phyloP scores from a whole-genome alignment of 257 asterid species.

The Gynochthodes officinalis region DNA sequence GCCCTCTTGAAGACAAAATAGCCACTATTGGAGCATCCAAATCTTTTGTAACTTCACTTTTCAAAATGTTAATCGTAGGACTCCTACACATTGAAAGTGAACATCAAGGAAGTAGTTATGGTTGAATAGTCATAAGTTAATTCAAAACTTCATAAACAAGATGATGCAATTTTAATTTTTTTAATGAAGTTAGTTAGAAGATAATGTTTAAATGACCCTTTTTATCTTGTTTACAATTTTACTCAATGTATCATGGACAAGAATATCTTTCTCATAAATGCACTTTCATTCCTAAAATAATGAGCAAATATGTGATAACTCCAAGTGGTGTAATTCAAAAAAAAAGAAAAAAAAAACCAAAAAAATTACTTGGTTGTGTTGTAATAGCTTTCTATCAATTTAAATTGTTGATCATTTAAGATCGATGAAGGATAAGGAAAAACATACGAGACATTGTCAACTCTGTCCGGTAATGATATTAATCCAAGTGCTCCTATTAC shows the following conservation, averaged over 20 bases:
- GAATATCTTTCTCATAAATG: no score
- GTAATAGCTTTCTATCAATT: not conserved
- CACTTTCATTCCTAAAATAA: no score
- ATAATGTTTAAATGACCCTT: no score
- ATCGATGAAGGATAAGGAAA: not conserved
- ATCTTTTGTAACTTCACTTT: not conserved
- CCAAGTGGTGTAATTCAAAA: no score
- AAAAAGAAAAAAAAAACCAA: not conserved
- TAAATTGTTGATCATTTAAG: not conserved
- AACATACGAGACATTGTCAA: not conserved
- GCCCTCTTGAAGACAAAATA: constrained; percentile 21
- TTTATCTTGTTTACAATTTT: no score
- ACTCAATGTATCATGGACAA: no score
- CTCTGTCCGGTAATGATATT: not conserved
- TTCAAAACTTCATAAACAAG: no score
- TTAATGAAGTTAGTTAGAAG: no score
- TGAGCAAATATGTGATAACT: no score
- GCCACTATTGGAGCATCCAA: constrained; percentile 1
- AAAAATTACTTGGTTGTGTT: constrained; percentile 7
- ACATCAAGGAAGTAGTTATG: no score
- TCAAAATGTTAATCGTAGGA: constrained; percentile 4
- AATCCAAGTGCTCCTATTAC: constrained; percentile 8
- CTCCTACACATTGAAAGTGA: not conserved
- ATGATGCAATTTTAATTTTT: no score
- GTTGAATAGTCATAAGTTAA: no score